Evolutionary conservation across 345 rosid genomes (phyloP).

Genomic region (Xanthoceras sorbifolium): DNA sequence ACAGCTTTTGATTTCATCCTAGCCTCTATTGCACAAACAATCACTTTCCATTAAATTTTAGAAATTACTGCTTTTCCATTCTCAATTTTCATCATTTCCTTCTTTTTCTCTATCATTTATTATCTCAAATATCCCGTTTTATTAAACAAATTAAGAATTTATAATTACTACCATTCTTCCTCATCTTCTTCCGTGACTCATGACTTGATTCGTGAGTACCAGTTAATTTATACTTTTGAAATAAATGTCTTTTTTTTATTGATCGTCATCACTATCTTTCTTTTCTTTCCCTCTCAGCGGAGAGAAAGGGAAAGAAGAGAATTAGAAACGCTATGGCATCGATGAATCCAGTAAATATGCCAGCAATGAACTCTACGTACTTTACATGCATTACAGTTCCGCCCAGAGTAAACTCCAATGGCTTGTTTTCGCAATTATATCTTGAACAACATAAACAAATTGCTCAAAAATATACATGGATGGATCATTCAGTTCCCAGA

Average conservation of each 20-base stretch:
- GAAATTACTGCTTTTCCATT: background rate
- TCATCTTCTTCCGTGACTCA: too few species aligned
- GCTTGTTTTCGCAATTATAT: background rate
- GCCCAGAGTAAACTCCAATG: background rate
- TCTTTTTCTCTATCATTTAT: background rate
- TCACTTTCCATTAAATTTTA: background rate
- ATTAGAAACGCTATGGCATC: background rate
- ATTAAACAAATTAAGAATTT: too few species aligned
- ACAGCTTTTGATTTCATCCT: background rate
- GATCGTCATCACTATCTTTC: background rate
- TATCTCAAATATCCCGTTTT: background rate
- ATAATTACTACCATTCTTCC: too few species aligned
- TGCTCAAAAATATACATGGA: background rate
- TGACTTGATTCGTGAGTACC: background rate
- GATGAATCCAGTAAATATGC: background rate
- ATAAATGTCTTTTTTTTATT: too few species aligned
- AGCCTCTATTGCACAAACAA: too few species aligned
- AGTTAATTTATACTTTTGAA: background rate
- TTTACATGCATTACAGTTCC: background rate
- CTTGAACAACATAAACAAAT: background rate
- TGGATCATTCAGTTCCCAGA: constrained; percentile 19
- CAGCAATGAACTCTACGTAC: background rate
- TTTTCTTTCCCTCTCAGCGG: too few species aligned
- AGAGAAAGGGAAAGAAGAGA: too few species aligned
- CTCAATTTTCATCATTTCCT: background rate